Conservation (phyloP, 805 yeast species). For the Starmerella bombi region DNA sequence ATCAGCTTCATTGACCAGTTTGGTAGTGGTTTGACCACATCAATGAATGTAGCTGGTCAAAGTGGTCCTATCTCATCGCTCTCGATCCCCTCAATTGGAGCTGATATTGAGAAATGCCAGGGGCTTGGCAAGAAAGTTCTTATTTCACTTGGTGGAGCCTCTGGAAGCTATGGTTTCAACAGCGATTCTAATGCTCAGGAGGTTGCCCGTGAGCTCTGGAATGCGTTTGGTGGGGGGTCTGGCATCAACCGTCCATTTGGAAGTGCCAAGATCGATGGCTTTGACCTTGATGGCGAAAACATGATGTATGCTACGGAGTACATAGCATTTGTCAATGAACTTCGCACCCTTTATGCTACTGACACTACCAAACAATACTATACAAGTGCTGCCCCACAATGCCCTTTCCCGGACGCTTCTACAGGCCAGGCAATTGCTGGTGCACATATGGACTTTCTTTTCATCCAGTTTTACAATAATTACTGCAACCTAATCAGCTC, state of each 20-base stretch:
- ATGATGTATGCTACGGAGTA: constrained; percentile 46
- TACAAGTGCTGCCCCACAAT: constrained; percentile 85
- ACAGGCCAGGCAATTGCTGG: constrained; percentile 53
- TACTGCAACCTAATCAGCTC: constrained; percentile 37
- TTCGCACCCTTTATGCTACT: constrained; percentile 33
- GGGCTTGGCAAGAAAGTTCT: constrained; percentile 61
- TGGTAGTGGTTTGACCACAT: constrained; percentile 31
- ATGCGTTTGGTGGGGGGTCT: constrained; percentile 40
- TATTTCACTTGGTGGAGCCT: constrained; percentile 66
- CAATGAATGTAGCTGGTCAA: constrained; percentile 44
- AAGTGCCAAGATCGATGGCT: constrained; percentile 67
- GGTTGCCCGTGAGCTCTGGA: constrained; percentile 43
- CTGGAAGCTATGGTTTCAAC: constrained; percentile 42
- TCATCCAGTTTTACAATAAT: constrained; percentile 84
- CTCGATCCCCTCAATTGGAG: constrained; percentile 30
- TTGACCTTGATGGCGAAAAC: constrained; percentile 61
- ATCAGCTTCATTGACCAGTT: constrained; percentile 58
- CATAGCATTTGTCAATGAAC: constrained; percentile 41
- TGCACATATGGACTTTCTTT: constrained; percentile 64
- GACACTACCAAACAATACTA: constrained; percentile 49
- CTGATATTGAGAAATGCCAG: constrained; percentile 67
- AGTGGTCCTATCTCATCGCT: not conserved
- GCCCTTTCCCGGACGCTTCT: constrained; percentile 69
- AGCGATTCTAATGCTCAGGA: constrained; percentile 41
- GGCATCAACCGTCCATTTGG: constrained; percentile 45